Evolutionary conservation across 2,329 filamentous ascomycete genomes (phyloP), one percentile per base, ranked within the genome.

Genomic region (Chrysosporium queenslandicum): DNA sequence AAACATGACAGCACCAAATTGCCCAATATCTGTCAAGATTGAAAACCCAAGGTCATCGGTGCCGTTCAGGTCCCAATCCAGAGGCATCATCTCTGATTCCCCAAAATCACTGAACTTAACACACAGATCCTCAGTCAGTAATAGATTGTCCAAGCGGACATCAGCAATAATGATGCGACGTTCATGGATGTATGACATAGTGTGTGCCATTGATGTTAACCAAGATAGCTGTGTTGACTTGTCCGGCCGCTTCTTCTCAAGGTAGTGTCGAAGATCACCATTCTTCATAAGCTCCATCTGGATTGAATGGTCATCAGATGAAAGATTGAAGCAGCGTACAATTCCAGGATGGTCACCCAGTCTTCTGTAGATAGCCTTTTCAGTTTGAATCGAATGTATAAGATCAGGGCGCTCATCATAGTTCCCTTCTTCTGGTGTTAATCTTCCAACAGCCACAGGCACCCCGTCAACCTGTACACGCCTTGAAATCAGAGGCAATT

Each of bases 161-260:
- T 65, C 63, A 39, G 58, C 57, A 12, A 64, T 55, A 55, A 65
- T 58, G 21, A 65, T 58, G 46, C n/a, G 53, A 30, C 52, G 49
- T 7, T 60, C 56, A 58, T 65, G 62, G 18, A 65, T 60, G 39
- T 59, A 56, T 9, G 39, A 27, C 29, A 66, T 58, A 27, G 58
- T 58, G 39, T 53, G 55, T 39, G 61, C 58, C 55, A 65, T 63
- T n/a, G 59, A 46, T 36, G 55, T 43, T 30, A 61, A 60, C 60
- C 59, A 63, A 46, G 53, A 51, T n/a, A 61, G 59, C 9, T 59
- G 60, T 2, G 59, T 53, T 0, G 55, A 58, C 21, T 45, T 53
- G 36, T 57, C 43, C 3, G 56, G 48, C 20, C 9, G 61, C 5
- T 30, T 30, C 11, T 11, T 5, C 27, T 11, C 11, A 6, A 30